Evolutionary conservation across 495 filamentous ascomycete species (phyloP), one percentile per base, ranked within the genome.

Genomic region (Podospora bellae-mahoneyi): DNA sequence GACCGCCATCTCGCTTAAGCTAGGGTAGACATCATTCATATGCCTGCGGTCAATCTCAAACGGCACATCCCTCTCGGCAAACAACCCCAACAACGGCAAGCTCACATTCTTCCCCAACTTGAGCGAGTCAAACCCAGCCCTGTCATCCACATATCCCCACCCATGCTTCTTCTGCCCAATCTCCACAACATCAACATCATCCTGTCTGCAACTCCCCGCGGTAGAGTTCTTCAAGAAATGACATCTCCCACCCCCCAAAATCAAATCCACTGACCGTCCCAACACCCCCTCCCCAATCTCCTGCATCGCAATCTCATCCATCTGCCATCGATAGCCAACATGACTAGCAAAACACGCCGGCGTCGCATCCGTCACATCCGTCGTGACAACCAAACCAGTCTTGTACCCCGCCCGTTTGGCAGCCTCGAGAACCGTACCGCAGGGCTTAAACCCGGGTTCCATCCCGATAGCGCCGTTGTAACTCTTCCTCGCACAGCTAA

Each of bases 391-490:
- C 73, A 99, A 76, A 7, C 96, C 95, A 1, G 95, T 99, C 79
- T 89, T 89, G 71, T 97, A 97, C 1, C 95, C 95, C 1, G 89
- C 90, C 74, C 88, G 84, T 79, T 97, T 93, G 63, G 95, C 95
- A 0, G 95, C 95, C 81, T 99, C 95, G 27, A 99, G 85, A 2
- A 99, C 92, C 2, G 93, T 97, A 3, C 94, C 96, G 74, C 95
- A 99, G 1, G 95, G 93, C 3, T 86, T 86, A 74, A 89, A 88
- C 75, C 94, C 89, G 0, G 94, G 93, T 16, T 94, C 83, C 71
- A 96, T 90, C 18, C 93, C 90, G 70, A 99, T 98, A 64, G 95
- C 95, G 18, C 91, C 92, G 75, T 99, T 99, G 78, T 98, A 99
- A 77, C 89, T 95, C 84, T 99, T 99, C 71, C 81, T 74, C 6